These are phyloP conservation scores for Lodderomyces theae DNA, from an alignment of 1,139 yeast genomes.

Conservation along the genomic window DNA sequence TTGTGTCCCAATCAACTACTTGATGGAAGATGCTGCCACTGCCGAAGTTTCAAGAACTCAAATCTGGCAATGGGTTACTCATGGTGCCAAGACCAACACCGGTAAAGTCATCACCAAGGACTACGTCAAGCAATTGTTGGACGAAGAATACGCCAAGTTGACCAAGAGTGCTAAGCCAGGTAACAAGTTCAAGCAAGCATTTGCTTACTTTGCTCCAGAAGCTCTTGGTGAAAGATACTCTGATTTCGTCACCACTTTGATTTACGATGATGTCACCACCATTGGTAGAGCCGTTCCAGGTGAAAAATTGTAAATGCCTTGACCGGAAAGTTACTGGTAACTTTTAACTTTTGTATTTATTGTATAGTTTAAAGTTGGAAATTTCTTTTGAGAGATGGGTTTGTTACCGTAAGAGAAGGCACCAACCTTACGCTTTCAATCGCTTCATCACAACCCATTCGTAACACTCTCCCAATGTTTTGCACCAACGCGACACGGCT, in stretches of 20 bases:
- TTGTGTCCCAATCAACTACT: constrained; percentile 76
- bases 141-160: constrained; percentile 62
- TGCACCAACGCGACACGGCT: too few species aligned
- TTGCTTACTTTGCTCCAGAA: constrained; percentile 63
- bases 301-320: constrained; percentile 40
- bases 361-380: constrained; percentile 2
- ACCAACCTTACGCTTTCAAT: too few species aligned
- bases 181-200: constrained; percentile 61
- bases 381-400: neutral
- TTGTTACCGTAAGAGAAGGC: too few species aligned
- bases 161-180: constrained; percentile 47
- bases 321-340: constrained; percentile 2
- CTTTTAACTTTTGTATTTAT: constrained; percentile 3
- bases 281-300: constrained; percentile 46
- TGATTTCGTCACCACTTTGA: constrained; percentile 69
- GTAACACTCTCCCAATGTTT: too few species aligned
- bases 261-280: constrained; percentile 68
- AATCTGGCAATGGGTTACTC: constrained; percentile 83
- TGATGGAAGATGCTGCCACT: constrained; percentile 88
- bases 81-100: constrained; percentile 60
- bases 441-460: too few species aligned
- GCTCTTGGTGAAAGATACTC: constrained; percentile 65
- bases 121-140: constrained; percentile 53
- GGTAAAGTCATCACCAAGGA: constrained; percentile 58
- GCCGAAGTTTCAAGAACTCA: constrained; percentile 84